Evolutionary conservation across 768 basidiomycete species (phyloP).

Genomic region (Coprinopsis strossmayeri): DNA sequence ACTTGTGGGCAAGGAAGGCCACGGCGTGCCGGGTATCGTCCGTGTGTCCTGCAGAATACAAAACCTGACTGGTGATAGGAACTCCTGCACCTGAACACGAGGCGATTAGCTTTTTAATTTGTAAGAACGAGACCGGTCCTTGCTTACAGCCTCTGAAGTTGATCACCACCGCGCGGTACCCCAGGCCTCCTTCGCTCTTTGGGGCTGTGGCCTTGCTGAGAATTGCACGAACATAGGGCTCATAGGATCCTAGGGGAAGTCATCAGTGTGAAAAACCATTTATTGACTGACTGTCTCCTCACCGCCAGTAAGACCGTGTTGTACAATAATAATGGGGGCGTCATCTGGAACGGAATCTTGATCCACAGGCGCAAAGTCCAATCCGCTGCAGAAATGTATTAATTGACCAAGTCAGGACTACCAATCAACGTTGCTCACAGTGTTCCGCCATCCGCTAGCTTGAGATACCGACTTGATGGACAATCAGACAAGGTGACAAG

Average conservation of each 20-base stretch:
- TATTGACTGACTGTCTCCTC: background rate
- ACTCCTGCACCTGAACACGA: constrained; percentile 66
- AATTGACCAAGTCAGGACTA: background rate
- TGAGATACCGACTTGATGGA: constrained; percentile 37
- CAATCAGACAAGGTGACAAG: background rate
- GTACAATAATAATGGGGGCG: constrained; percentile 50
- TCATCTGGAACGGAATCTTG: constrained; percentile 29
- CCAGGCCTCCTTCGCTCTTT: constrained; percentile 75
- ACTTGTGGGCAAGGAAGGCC: constrained; percentile 62
- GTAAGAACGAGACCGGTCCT: no score
- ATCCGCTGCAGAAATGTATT: constrained; percentile 34
- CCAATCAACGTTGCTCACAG: constrained; percentile 33
- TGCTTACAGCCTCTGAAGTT: constrained; percentile 88
- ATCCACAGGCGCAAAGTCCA: constrained; percentile 56
- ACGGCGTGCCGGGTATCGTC: constrained; percentile 83
- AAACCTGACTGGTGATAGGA: constrained; percentile 72
- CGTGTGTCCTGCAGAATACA: constrained; percentile 87
- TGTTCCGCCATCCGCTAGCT: constrained; percentile 56
- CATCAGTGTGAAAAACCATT: background rate
- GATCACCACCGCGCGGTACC: constrained; percentile 84
- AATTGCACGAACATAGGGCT: constrained; percentile 83
- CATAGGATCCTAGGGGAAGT: constrained; percentile 65
- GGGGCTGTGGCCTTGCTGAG: constrained; percentile 67
- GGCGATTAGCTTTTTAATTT: constrained; percentile 1
- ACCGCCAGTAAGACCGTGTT: constrained; percentile 54